Evolutionary conservation across 2,329 filamentous ascomycete species (phyloP).

Genomic region (Lasiodiplodia gonubiensis): DNA sequence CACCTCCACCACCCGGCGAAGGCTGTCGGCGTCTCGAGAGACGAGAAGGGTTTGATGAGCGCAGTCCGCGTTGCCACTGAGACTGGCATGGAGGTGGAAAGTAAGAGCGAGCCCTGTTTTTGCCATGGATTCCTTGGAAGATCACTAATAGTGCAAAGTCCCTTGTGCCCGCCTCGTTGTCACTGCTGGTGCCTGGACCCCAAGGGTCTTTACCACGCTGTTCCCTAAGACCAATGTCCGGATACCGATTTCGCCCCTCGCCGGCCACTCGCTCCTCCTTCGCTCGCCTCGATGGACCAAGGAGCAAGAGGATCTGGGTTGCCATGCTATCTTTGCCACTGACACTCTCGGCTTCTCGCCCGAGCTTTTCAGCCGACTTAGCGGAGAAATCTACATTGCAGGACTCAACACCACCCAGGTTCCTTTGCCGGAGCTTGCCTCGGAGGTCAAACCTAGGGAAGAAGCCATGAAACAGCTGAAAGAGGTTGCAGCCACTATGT

Average conservation of each 20-base stretch:
- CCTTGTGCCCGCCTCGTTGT: constrained; percentile 71
- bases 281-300: constrained; percentile 62
- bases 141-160: constrained; percentile 46
- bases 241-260: constrained; percentile 66
- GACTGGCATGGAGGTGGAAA: constrained; percentile 53
- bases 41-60: constrained; percentile 58
- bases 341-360: constrained; percentile 66
- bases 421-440: constrained; percentile 64
- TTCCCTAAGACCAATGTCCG: constrained; percentile 62
- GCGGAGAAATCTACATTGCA: constrained; percentile 74
- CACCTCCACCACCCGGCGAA: constrained; percentile 68
- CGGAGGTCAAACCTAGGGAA: constrained; percentile 55
- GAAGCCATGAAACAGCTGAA: constrained; percentile 58
- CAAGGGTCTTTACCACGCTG: constrained; percentile 66
- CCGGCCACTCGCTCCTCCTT: constrained; percentile 75
- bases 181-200: constrained; percentile 74
- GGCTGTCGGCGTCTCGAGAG: constrained; percentile 59
- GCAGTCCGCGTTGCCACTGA: constrained; percentile 58
- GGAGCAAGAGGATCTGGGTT: constrained; percentile 54
- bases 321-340: constrained; percentile 73
- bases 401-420: constrained; percentile 69
- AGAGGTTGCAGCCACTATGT: constrained; percentile 55
- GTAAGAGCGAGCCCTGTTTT: constrained; percentile 31
- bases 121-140: neutral
- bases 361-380: constrained; percentile 71